Conservation (phyloP, 345 rosid species). For the Mangifera indica region DNA sequence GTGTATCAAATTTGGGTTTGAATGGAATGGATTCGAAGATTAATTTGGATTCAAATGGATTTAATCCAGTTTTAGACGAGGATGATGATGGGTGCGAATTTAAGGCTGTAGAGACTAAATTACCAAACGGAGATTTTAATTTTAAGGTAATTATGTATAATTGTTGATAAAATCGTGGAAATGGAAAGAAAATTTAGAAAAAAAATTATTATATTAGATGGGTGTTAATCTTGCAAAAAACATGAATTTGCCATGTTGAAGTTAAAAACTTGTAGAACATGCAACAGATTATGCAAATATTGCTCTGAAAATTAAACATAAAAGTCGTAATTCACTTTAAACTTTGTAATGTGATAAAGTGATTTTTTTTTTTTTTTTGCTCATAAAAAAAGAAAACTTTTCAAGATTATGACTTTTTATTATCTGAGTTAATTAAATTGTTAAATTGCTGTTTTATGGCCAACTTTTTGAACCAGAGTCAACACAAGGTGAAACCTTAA, state of each 20-base stretch:
- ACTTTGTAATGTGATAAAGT: background rate
- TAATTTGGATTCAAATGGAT: constrained; percentile 26
- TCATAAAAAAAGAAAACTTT: background rate
- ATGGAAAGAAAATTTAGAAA: background rate
- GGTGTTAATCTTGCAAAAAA: background rate
- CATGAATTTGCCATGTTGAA: background rate
- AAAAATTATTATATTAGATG: background rate
- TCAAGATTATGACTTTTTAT: background rate
- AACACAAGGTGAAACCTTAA: constrained; percentile 24
- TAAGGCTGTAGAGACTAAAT: constrained; percentile 28
- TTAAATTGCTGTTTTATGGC: constrained; percentile 7
- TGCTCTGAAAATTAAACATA: background rate
- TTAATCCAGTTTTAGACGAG: constrained; percentile 17
- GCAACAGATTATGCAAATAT: background rate
- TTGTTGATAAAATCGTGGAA: constrained; percentile 2
- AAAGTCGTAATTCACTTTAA: background rate
- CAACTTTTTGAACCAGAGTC: constrained; percentile 23
- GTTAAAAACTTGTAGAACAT: background rate
- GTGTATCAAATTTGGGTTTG: constrained; percentile 15
- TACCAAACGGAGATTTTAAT: constrained; percentile 1
- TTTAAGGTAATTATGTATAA: constrained; percentile 31
- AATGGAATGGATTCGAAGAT: constrained; percentile 24
- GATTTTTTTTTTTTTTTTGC: background rate
- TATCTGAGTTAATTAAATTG: background rate
- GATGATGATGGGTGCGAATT: constrained; percentile 46